Percentiles rank a stretch among this genome's conserved stretches.
phyloP scores from a whole-genome alignment of 805 yeast genomes.

The Lachancea kluyveri region DNA sequence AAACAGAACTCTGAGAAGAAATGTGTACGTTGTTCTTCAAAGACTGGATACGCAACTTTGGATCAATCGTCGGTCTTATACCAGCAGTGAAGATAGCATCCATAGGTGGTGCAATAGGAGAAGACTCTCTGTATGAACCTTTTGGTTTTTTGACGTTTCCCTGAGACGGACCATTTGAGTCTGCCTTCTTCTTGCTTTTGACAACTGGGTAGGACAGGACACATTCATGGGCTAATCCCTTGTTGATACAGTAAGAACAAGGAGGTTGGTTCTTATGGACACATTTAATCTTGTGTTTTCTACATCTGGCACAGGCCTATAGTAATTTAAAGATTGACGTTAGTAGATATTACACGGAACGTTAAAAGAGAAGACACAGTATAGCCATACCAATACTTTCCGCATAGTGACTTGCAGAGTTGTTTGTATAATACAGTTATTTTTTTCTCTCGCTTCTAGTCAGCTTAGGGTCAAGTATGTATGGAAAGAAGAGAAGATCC shows the following conservation, averaged over 20 bases:
- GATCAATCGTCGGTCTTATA: conserved; percentile 4
- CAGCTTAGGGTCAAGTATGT: no score
- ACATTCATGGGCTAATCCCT: conserved; percentile 8
- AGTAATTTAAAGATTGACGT: neutral
- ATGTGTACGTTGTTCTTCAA: conserved; percentile 3
- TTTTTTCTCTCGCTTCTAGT: no score
- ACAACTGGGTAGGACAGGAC: conserved; percentile 6
- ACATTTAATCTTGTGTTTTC: conserved; percentile 10
- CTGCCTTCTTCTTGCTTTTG: conserved; percentile 3
- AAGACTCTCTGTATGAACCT: neutral
- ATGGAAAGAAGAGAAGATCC: no score
- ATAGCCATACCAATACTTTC: no score
- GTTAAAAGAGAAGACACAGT: no score
- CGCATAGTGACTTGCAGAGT: no score
- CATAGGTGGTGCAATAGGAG: conserved; percentile 6
- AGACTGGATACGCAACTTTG: conserved; percentile 2
- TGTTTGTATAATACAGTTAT: no score
- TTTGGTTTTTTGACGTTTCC: conserved; percentile 1
- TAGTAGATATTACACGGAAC: no score
- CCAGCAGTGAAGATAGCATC: conserved; percentile 9
- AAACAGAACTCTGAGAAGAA: conserved; percentile 3
- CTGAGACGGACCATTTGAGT: neutral
- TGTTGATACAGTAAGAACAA: conserved; percentile 8
- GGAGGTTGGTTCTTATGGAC: conserved; percentile 9
- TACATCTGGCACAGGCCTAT: conserved; percentile 9